Evolutionary conservation across 768 basidiomycete species (phyloP), one percentile per base, ranked within the genome.

Genomic region (Russula emetica): DNA sequence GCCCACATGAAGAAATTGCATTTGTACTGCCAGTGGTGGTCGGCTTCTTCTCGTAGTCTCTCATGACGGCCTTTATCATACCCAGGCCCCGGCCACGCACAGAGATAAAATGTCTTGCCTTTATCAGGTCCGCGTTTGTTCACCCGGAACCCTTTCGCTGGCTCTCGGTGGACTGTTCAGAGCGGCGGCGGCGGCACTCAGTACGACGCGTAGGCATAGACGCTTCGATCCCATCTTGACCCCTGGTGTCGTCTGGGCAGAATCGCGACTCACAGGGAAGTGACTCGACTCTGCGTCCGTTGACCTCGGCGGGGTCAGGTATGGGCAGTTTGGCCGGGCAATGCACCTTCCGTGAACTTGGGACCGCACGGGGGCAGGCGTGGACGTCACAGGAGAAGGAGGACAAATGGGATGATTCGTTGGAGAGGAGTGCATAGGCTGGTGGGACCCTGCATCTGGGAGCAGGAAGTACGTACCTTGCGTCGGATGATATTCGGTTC

Each of bases 1-100:
- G 88, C 81, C 92, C 93, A 94, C 74, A 87, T 87, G 79, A 94
- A 94, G 70, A 85, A 93, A 71, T 88, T 81, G 72, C 92, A 94
- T 49, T 82, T 79, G 72, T 83, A 94, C 66, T n/a, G n/a, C n/a
- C n/a, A n/a, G n/a, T 77, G 78, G 5, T 83, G 83, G 73, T 94
- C 83, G 0, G 94, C 92, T n/a, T n/a, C n/a, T n/a, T n/a, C n/a
- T n/a, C n/a, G n/a, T 26, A 79, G 77, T 26, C 91, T 82, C 70
- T 87, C 87, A 24, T 76, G 74, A 64, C 80, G 82, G 18, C 92
- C 93, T 74, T 83, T 85, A 71, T 94, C 92, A 68, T 92, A 94
- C 18, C 94, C 93, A 5, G 93, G 89, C 4, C 93, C 90, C 0
- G 93, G 91, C 56, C 92, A 79, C 20, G 92, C 84, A 69, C 92